A percentile compares a stretch with the other conserved stretches of the same genome.
phyloP scores from a whole-genome alignment of 495 filamentous ascomycete genomes.

The Chlorociboria aeruginascens region DNA sequence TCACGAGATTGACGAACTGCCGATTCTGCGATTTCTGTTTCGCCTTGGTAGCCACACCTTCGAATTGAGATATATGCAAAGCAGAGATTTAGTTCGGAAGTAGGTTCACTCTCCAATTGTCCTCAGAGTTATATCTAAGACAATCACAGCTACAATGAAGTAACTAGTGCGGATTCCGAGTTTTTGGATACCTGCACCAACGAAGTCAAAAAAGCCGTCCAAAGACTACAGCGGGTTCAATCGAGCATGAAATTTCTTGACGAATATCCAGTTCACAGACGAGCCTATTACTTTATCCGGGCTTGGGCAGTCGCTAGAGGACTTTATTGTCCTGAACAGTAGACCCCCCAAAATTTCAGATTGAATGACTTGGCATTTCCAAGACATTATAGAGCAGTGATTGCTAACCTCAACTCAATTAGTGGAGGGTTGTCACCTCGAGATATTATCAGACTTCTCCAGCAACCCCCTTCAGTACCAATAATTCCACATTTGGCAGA shows the following conservation, averaged over 20 bases:
- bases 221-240: background rate
- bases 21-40: slow-evolving; percentile 1
- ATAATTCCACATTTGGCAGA: no score
- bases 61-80: slow-evolving; percentile 4
- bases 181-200: background rate
- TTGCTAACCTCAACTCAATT: no score
- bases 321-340: background rate
- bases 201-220: background rate
- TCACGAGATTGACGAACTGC: background rate
- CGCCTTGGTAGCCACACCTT: slow-evolving; percentile 1
- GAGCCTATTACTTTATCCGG: slow-evolving; percentile 1
- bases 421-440: no score
- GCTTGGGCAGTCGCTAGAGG: slow-evolving; percentile 1
- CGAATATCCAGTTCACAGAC: background rate
- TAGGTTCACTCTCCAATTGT: background rate
- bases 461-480: no score
- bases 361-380: background rate
- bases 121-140: background rate
- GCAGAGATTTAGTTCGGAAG: slow-evolving; percentile 6
- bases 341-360: background rate
- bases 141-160: background rate
- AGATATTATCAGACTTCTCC: no score
- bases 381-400: no score
- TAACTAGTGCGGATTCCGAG: background rate
- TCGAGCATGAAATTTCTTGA: background rate